Percentiles rank a stretch among this genome's conserved stretches.
phyloP scores from a whole-genome alignment of 73 alveolate genomes.

The Stentor coeruleus region DNA sequence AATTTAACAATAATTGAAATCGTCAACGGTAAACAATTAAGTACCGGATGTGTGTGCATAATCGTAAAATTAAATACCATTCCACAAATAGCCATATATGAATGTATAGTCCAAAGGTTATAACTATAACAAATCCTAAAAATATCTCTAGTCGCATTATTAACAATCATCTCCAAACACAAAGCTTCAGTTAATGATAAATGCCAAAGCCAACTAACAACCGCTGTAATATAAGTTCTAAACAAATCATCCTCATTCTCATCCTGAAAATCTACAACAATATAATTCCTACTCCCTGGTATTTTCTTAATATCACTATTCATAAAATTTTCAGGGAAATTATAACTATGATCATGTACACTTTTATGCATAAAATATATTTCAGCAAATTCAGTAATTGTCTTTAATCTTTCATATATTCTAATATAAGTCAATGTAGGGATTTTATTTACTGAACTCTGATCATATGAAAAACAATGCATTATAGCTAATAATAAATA shows the following conservation, averaged over 20 bases:
- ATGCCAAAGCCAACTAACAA: background rate
- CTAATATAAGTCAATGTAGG: background rate
- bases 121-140: background rate
- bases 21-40: background rate
- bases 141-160: background rate
- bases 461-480: background rate
- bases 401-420: background rate
- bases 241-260: constrained; percentile 4
- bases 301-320: background rate
- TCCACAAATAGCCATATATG: background rate
- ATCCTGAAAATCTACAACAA: constrained; percentile 8
- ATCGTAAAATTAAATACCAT: background rate
- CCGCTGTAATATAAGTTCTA: background rate
- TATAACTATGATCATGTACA: background rate
- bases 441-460: background rate
- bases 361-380: constrained; percentile 6
- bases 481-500: background rate
- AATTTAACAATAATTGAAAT: background rate
- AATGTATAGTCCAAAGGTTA: background rate
- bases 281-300: constrained; percentile 10
- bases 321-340: constrained; percentile 4
- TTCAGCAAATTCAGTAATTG: background rate
- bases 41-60: background rate
- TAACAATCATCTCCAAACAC: background rate
- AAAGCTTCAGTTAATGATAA: background rate